Conservation (phyloP, 371 early-diverging fungal genomes). For the Vairimorpha apis region DNA sequence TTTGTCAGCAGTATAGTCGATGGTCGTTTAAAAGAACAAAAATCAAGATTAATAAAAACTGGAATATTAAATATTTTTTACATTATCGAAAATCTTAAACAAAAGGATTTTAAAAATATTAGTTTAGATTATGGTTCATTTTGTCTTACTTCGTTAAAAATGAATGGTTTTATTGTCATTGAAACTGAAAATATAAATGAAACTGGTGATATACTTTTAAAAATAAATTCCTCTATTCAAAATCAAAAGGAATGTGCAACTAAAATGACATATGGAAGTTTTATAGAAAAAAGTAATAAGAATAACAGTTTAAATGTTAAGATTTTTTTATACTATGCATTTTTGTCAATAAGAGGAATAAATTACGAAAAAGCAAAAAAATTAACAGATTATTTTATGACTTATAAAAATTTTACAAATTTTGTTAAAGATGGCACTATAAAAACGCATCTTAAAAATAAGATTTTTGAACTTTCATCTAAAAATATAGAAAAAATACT, state of each 20-base stretch:
- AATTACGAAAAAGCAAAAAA: slow-evolving; percentile 24
- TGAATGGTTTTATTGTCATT: slow-evolving; percentile 50
- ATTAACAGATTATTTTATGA: slow-evolving; percentile 31
- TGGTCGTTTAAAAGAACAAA: slow-evolving; percentile 86
- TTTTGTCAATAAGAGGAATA: slow-evolving; percentile 42
- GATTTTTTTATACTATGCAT: slow-evolving; percentile 20
- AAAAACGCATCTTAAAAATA: background rate
- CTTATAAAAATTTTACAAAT: slow-evolving; percentile 24
- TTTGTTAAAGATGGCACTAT: background rate
- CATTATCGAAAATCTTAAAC: slow-evolving; percentile 47
- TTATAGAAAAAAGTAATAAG: slow-evolving; percentile 42
- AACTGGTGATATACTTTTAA: slow-evolving; percentile 35
- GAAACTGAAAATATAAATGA: slow-evolving; percentile 57
- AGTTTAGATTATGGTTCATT: background rate
- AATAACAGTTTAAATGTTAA: background rate
- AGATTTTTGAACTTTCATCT: background rate
- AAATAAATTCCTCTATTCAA: slow-evolving; percentile 34
- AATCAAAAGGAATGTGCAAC: background rate
- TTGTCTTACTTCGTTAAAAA: slow-evolving; percentile 25
- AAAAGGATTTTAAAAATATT: slow-evolving; percentile 31
- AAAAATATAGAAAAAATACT: background rate
- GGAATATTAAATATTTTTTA: slow-evolving; percentile 45
- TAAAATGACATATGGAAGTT: slow-evolving; percentile 44
- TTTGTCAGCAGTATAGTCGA: slow-evolving; percentile 79
- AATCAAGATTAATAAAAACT: slow-evolving; percentile 63